Evolutionary conservation across 345 rosid genomes (phyloP).

Genomic region (Citrus mangshanensis): DNA sequence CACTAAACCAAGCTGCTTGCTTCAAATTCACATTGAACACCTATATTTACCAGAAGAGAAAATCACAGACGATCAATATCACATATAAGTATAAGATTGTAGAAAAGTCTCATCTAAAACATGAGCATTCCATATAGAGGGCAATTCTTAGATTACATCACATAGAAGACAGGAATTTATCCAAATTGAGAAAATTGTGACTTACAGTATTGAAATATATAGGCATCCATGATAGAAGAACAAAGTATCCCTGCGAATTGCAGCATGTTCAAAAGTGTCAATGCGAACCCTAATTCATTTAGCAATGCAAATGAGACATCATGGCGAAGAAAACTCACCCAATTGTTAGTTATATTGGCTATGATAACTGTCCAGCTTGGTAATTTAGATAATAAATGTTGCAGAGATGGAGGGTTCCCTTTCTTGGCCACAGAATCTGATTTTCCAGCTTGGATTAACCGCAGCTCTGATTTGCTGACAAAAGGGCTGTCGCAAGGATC

Average conservation of each 20-base stretch:
- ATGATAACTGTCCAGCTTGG: conserved; percentile 89
- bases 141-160: background rate
- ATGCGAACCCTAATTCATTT: background rate
- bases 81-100: background rate
- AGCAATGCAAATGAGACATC: background rate
- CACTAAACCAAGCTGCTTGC: conserved; percentile 99
- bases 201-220: conserved; percentile 86
- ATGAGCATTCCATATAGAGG: background rate
- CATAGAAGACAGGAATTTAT: background rate
- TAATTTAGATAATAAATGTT: conserved; percentile 56
- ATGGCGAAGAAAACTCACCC: conserved; percentile 51
- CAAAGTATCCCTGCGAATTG: conserved; percentile 81
- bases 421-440: conserved; percentile 26
- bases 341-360: conserved; percentile 85
- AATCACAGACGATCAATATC: background rate
- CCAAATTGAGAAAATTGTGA: background rate
- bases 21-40: conserved; percentile 83
- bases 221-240: conserved; percentile 99
- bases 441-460: conserved; percentile 73
- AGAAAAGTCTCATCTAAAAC: background rate
- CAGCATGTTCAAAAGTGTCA: conserved; percentile 6
- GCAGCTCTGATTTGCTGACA: conserved; percentile 56
- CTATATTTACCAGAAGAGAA: conserved; percentile 23
- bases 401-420: conserved; percentile 45
- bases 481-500: conserved; percentile 68